These are phyloP conservation scores for Geosmithia flava DNA, from an alignment of 2,329 filamentous ascomycete species.

Conservation along the genomic window DNA sequence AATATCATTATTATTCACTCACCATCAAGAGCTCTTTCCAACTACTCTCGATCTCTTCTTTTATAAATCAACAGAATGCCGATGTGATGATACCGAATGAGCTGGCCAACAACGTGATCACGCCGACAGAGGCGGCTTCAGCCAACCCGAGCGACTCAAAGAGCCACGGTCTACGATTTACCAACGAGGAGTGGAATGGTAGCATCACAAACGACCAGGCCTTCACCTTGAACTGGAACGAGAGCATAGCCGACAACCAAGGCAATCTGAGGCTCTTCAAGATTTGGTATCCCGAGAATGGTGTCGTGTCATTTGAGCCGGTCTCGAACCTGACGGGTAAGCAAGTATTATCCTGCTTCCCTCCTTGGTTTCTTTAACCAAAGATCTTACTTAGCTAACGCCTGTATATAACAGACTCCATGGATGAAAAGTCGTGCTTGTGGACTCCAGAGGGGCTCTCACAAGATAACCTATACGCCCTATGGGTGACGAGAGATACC, in stretches of 20 bases:
- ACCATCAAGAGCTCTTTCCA: no score
- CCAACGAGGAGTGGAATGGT: conserved; percentile 20
- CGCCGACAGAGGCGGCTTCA: not conserved
- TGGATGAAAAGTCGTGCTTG: conserved; percentile 10
- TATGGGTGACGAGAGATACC: conserved; percentile 13
- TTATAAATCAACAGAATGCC: not conserved
- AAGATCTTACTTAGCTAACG: not conserved
- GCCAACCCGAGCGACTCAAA: not conserved
- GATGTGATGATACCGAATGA: not conserved
- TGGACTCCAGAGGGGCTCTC: conserved; percentile 15
- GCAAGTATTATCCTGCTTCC: not conserved
- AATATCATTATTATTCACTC: not conserved
- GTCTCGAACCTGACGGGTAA: conserved; percentile 17
- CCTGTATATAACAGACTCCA: conserved; percentile 9
- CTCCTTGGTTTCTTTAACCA: no score
- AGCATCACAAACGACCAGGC: conserved; percentile 17
- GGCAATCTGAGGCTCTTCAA: conserved; percentile 15
- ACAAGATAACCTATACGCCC: conserved; percentile 13
- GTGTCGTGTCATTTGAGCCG: conserved; percentile 14
- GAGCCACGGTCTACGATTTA: conserved; percentile 16
- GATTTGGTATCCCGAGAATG: conserved; percentile 16
- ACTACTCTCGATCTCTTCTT: no score
- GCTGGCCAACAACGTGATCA: not conserved
- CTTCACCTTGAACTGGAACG: conserved; percentile 17
- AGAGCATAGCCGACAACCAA: conserved; percentile 8